phyloP scores from a whole-genome alignment of 208 protist species.

The Phytomonas sp. region DNA sequence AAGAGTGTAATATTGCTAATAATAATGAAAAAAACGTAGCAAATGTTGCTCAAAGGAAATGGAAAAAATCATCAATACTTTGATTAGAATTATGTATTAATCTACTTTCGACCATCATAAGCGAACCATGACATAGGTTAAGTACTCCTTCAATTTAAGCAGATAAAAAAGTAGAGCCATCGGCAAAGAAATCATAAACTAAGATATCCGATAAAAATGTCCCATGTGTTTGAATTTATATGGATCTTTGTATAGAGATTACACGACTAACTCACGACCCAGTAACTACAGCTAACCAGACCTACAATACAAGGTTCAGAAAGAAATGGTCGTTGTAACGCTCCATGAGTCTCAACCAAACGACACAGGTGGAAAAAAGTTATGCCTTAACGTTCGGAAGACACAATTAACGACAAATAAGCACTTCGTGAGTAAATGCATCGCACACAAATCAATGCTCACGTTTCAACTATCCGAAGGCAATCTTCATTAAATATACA shows the following conservation, averaged over 20 bases:
- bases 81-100: background rate
- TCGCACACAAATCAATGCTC: constrained; percentile 4
- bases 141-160: background rate
- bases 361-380: background rate
- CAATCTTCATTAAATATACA: background rate
- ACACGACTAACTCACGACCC: background rate
- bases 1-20: background rate
- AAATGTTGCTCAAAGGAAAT: constrained; percentile 1
- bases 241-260: background rate
- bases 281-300: background rate
- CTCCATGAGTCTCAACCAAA: background rate
- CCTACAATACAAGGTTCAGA: background rate
- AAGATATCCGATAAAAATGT: background rate
- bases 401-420: constrained; percentile 5
- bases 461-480: background rate
- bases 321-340: background rate
- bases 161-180: background rate
- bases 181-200: background rate
- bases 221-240: background rate
- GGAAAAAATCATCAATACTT: constrained; percentile 1
- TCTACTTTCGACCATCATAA: background rate
- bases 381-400: background rate
- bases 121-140: background rate
- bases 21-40: background rate
- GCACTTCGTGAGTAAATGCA: background rate